A percentile compares a stretch with the other conserved stretches of the same genome.
Evolutionary conservation across 2,329 filamentous ascomycete species (phyloP).

Genomic region (Tolypocladium album): DNA sequence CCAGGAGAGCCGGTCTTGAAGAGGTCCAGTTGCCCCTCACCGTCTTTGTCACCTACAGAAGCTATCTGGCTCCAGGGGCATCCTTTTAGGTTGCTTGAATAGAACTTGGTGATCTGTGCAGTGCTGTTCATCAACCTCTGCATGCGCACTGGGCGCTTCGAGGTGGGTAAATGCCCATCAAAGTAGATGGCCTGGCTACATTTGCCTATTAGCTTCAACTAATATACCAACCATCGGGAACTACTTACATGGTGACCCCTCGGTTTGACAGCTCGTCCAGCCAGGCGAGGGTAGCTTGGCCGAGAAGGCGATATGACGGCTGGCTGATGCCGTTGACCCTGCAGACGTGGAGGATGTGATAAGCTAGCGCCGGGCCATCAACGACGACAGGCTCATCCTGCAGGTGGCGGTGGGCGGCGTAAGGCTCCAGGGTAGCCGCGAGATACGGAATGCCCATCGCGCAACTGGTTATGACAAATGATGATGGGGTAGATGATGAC

Average conservation of each 20-base stretch:
- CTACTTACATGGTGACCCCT: constrained; percentile 50
- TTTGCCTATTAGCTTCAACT: not conserved
- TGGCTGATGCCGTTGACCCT: constrained; percentile 38
- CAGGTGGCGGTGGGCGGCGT: constrained; percentile 32
- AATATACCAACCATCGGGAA: too few relatives aligned
- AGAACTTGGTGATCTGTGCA: constrained; percentile 39
- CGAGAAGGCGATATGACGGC: constrained; percentile 55
- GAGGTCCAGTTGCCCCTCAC: constrained; percentile 6
- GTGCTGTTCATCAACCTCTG: constrained; percentile 49
- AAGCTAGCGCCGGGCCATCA: constrained; percentile 71
- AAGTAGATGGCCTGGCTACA: constrained; percentile 59
- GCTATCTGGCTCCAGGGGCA: constrained; percentile 12
- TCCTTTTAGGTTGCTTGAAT: constrained; percentile 17
- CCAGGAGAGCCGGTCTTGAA: constrained; percentile 12
- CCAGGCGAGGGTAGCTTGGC: constrained; percentile 47
- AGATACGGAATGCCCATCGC: constrained; percentile 52
- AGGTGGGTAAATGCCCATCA: constrained; percentile 65
- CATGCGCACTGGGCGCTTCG: constrained; percentile 53
- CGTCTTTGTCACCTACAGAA: constrained; percentile 3
- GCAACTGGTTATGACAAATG: not conserved
- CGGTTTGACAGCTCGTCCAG: constrained; percentile 46
- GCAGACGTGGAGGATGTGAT: constrained; percentile 56
- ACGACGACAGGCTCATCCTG: constrained; percentile 39
- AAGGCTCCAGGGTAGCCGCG: constrained; percentile 39
- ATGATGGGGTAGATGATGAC: not conserved